A percentile compares a stretch with the other conserved stretches of the same genome.
phyloP scores from a whole-genome alignment of 163 green algal species.

The Volvox carteri region DNA sequence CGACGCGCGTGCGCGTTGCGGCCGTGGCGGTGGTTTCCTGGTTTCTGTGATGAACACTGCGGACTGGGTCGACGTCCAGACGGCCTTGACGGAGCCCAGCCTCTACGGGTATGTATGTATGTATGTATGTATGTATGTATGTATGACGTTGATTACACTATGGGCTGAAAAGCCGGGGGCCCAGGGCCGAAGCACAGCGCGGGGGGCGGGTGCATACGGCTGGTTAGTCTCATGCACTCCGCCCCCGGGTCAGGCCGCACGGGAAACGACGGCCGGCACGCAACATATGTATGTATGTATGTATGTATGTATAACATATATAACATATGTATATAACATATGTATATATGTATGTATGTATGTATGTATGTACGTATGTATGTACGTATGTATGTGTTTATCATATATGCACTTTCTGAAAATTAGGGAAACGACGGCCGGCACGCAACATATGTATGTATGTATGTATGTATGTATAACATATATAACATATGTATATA shows the following conservation, averaged over 20 bases:
- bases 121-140: neutral
- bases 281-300: too few species aligned
- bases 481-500: too few species aligned
- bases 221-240: too few species aligned
- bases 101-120: conserved; percentile 1
- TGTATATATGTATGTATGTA: neutral
- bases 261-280: too few species aligned
- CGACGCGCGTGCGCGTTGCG: neutral
- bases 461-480: too few species aligned
- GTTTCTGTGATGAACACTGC: neutral
- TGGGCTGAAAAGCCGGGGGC: too few species aligned
- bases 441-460: too few species aligned
- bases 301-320: neutral
- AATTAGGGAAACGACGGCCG: too few species aligned
- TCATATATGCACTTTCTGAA: neutral
- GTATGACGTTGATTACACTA: neutral
- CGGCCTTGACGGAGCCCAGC: neutral
- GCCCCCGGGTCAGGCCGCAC: too few species aligned
- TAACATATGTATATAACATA: too few species aligned
- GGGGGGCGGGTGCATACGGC: too few species aligned
- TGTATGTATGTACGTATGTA: neutral
- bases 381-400: neutral
- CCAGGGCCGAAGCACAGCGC: too few species aligned
- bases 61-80: neutral
- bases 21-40: conserved; percentile 31